These are phyloP conservation scores for Camellia lanceoleosa DNA, from an alignment of 148 eudicot genomes.

Conservation along the genomic window DNA sequence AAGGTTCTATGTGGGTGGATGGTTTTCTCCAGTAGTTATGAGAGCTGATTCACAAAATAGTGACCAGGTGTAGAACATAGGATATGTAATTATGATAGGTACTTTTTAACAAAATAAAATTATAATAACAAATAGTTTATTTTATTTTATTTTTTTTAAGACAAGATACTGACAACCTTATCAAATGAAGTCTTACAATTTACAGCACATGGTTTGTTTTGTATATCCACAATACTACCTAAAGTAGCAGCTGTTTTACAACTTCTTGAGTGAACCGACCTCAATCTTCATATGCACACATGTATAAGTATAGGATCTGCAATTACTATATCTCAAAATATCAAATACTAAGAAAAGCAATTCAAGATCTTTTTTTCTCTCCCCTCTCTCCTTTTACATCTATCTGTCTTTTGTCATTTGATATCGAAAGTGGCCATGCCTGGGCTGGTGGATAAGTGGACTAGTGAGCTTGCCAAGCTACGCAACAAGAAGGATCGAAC, in stretches of 20 bases:
- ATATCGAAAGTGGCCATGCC: too few species aligned
- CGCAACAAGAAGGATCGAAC: conserved; percentile 20
- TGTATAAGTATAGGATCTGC: background rate
- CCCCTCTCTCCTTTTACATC: background rate
- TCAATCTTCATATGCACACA: background rate
- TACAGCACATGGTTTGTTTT: background rate
- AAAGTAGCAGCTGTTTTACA: background rate
- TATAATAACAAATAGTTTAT: too few species aligned
- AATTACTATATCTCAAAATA: background rate
- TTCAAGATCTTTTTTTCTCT: background rate
- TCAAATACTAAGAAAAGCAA: background rate
- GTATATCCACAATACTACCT: background rate
- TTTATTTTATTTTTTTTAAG: too few species aligned
- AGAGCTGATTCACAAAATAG: too few species aligned
- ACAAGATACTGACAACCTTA: too few species aligned
- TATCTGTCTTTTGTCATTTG: background rate
- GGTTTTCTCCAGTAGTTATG: too few species aligned
- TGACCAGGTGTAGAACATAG: too few species aligned
- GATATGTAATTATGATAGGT: too few species aligned
- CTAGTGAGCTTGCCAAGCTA: conserved; percentile 32
- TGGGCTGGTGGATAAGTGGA: conserved; percentile 39
- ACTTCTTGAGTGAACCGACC: background rate
- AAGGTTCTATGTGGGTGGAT: too few species aligned
- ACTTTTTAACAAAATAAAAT: too few species aligned
- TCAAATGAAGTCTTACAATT: too few species aligned